These are phyloP conservation scores for Dendrocalamus latiflorus DNA, from an alignment of 202 grass and related monocot species.

Conservation along the genomic window DNA sequence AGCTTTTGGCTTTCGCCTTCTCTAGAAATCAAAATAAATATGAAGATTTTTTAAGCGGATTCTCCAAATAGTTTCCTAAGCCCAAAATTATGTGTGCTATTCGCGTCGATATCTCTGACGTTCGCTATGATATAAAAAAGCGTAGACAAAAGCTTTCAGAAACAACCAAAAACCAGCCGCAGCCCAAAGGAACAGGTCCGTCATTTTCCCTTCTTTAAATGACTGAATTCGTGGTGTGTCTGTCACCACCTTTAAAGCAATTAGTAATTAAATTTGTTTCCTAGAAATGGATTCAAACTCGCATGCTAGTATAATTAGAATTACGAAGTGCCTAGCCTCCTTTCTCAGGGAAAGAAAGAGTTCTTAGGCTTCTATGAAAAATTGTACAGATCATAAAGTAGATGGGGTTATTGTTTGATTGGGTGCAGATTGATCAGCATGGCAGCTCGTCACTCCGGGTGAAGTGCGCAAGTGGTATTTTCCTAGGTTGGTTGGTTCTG, in stretches of 20 bases:
- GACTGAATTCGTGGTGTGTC: not conserved
- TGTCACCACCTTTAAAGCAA: conserved; percentile 13
- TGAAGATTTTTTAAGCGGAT: too few relatives aligned
- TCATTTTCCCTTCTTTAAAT: not conserved
- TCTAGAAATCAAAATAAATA: too few relatives aligned
- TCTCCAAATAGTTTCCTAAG: fast-evolving
- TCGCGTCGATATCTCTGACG: too few relatives aligned
- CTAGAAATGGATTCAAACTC: too few relatives aligned
- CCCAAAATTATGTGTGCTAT: too few relatives aligned
- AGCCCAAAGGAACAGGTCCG: too few relatives aligned
- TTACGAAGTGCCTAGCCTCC: not conserved
- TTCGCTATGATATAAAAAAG: too few relatives aligned
- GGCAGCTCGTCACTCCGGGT: not conserved
- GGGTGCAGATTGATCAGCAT: not conserved
- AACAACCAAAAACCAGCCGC: too few relatives aligned
- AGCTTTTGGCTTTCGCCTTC: too few relatives aligned
- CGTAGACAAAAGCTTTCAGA: too few relatives aligned
- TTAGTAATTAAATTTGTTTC: not conserved
- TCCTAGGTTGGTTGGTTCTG: not conserved
- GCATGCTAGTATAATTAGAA: too few relatives aligned
- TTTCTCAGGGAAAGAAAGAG: not conserved
- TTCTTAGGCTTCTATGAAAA: not conserved
- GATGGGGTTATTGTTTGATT: not conserved
- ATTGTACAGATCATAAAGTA: not conserved
- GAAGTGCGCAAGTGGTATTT: not conserved